These are phyloP conservation scores for Chrysanthemum makinoi DNA, from an alignment of 129 eudicot species.

Conservation along the genomic window DNA sequence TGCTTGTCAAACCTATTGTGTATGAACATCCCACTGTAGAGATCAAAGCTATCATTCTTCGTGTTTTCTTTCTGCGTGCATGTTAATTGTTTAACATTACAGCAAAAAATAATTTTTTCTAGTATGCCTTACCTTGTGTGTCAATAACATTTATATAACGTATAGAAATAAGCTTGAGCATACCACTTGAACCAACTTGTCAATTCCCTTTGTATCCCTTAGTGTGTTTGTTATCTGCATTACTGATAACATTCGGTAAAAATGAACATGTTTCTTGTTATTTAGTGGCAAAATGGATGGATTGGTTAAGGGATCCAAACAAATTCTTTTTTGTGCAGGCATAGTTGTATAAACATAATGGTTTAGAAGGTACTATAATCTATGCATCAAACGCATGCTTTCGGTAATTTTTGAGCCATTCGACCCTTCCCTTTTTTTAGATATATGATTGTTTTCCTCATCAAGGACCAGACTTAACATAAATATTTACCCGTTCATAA, in stretches of 20 bases:
- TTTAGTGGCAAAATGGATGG: background rate
- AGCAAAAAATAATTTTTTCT: slow-evolving; percentile 24
- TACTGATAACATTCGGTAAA: slow-evolving; percentile 54
- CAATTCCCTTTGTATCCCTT: slow-evolving; percentile 64
- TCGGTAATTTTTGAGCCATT: no score
- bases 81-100: slow-evolving; percentile 20
- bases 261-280: background rate
- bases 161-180: slow-evolving; percentile 13
- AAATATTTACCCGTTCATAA: no score
- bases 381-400: no score
- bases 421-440: no score
- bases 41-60: slow-evolving; percentile 56
- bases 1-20: slow-evolving; percentile 60
- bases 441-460: no score
- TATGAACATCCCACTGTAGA: slow-evolving; percentile 53
- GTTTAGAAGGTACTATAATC: no score
- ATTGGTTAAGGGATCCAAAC: no score
- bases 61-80: slow-evolving; percentile 57
- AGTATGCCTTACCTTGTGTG: background rate
- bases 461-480: no score
- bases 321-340: no score
- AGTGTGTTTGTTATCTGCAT: slow-evolving; percentile 55
- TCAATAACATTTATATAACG: slow-evolving; percentile 3
- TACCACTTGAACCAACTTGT: slow-evolving; percentile 74
- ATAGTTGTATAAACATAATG: no score